Evolutionary conservation across 345 rosid species (phyloP).

Genomic region (Eucalyptus tenuipes): DNA sequence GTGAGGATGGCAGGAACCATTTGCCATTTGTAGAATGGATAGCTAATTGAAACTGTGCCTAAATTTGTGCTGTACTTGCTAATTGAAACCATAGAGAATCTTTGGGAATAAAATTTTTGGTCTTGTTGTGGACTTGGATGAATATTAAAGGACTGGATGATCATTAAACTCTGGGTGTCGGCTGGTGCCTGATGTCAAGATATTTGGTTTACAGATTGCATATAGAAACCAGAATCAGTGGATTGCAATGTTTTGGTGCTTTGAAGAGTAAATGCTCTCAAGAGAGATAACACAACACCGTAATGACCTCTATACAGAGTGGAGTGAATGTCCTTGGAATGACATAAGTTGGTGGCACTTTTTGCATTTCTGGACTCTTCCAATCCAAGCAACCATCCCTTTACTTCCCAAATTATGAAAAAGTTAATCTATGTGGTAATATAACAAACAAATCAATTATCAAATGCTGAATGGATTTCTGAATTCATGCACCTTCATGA

Average conservation of each 20-base stretch:
- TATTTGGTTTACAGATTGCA: background rate
- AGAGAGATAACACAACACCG: background rate
- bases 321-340: background rate
- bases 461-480: background rate
- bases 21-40: background rate
- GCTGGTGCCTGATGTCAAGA: background rate
- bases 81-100: background rate
- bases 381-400: background rate
- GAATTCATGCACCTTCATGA: background rate
- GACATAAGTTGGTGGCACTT: background rate
- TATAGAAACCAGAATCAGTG: background rate
- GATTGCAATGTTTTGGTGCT: background rate
- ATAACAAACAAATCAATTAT: background rate
- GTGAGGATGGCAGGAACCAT: background rate
- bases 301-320: background rate
- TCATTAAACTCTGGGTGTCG: background rate
- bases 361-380: background rate
- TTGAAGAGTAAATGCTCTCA: background rate
- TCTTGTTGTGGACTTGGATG: background rate
- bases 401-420: background rate
- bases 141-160: background rate
- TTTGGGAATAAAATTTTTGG: background rate
- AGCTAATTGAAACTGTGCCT: background rate
- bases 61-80: background rate
- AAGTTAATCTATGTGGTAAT: background rate